phyloP scores from a whole-genome alignment of 2,329 filamentous ascomycete genomes.

The Pseudogymnoascus sp. region DNA sequence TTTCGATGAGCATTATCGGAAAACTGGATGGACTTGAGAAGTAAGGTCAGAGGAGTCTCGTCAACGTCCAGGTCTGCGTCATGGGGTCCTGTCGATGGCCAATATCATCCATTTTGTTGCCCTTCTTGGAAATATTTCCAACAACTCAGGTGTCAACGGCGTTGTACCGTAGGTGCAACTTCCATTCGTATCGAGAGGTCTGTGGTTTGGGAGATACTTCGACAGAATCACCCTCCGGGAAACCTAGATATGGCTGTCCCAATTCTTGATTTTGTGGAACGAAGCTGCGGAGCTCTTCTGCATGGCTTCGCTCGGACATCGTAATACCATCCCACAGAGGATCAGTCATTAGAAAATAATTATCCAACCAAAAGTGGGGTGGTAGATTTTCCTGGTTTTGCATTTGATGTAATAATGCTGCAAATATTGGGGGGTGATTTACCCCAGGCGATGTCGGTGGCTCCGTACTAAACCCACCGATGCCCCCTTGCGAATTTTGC shows the following conservation, averaged over 20 bases:
- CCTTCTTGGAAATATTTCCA: slow-evolving; percentile 15
- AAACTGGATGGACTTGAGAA: slow-evolving; percentile 25
- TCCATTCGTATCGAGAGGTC: slow-evolving; percentile 31
- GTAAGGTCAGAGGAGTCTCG: slow-evolving; percentile 18
- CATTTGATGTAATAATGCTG: not conserved
- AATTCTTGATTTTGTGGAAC: not conserved
- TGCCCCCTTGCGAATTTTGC: not conserved
- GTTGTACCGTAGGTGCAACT: slow-evolving; percentile 36
- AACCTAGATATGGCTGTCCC: not conserved
- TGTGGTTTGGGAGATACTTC: slow-evolving; percentile 30
- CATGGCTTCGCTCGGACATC: not conserved
- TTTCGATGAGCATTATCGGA: slow-evolving; percentile 13
- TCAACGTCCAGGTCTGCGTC: slow-evolving; percentile 12
- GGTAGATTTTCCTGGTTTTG: not conserved
- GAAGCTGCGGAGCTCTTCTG: not conserved
- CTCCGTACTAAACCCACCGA: not conserved
- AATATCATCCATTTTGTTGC: slow-evolving; percentile 24
- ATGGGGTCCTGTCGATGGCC: slow-evolving; percentile 18
- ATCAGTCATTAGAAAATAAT: not conserved
- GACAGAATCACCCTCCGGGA: not conserved
- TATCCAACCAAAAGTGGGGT: not conserved
- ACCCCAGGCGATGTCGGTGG: not conserved
- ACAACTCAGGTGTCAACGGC: slow-evolving; percentile 25
- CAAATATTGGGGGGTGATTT: not conserved
- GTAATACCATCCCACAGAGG: not conserved